Conservation (phyloP, 2,329 filamentous ascomycete species). For the Diaporthe amygdali region DNA sequence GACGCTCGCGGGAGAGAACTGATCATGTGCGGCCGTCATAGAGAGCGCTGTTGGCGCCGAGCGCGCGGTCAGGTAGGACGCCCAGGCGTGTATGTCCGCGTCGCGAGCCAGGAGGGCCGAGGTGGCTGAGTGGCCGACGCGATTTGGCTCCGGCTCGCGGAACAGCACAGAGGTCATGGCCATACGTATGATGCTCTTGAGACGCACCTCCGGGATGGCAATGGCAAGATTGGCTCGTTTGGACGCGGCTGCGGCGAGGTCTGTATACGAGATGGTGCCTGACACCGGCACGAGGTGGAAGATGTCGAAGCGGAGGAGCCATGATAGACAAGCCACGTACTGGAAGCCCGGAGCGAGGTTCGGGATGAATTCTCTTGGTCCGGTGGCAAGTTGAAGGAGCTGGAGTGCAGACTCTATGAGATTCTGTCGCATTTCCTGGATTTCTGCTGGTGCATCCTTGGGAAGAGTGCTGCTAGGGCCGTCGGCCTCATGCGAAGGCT, state of each 20-base stretch:
- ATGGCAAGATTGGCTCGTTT: background rate
- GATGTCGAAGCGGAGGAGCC: background rate
- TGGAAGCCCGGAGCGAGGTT: background rate
- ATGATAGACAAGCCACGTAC: background rate
- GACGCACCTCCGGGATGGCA: background rate
- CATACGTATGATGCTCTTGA: conserved; percentile 33
- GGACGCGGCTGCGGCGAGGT: background rate
- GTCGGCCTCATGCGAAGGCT: background rate
- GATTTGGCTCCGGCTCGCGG: conserved; percentile 31
- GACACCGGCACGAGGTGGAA: background rate
- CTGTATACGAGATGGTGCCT: background rate
- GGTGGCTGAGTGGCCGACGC: conserved; percentile 34
- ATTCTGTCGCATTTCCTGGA: background rate
- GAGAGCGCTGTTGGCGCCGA: background rate
- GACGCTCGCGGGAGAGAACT: background rate
- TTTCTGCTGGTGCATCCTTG: background rate
- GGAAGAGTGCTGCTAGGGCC: background rate
- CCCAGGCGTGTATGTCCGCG: conserved; percentile 31
- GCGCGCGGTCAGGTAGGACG: conserved; percentile 29
- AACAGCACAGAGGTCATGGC: conserved; percentile 40
- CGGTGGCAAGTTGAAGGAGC: background rate
- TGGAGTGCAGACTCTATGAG: background rate
- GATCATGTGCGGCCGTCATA: background rate
- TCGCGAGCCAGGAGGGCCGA: conserved; percentile 33
- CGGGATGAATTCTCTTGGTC: background rate